phyloP scores from a whole-genome alignment of 306 rosid species.

The Malus sieversii region DNA sequence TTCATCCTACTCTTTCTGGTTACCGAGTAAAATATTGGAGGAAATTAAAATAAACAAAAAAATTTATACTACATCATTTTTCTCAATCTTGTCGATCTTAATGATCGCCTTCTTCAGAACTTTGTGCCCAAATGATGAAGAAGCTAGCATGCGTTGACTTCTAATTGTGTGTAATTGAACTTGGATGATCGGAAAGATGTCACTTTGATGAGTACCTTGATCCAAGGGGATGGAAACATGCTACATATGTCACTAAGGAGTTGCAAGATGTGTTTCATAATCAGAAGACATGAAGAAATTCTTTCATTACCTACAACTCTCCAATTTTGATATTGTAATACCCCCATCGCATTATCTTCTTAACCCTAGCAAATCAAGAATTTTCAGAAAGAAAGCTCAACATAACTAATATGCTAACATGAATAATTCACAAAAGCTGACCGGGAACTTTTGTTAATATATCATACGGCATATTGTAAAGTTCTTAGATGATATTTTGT shows the following conservation, averaged over 20 bases:
- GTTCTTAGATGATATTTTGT: conserved; percentile 89
- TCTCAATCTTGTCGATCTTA: too few species aligned
- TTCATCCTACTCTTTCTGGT: too few species aligned
- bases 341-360: too few species aligned
- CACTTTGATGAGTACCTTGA: conserved; percentile 69
- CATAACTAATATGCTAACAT: too few species aligned
- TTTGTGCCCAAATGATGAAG: conserved; percentile 77
- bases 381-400: conserved; percentile 38
- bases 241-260: conserved; percentile 93
- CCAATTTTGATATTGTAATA: conserved; percentile 73
- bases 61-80: too few species aligned
- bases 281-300: conserved; percentile 79
- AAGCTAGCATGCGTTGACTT: conserved; percentile 55
- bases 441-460: too few species aligned
- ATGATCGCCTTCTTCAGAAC: conserved; percentile 26
- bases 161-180: conserved; percentile 70
- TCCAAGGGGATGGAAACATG: conserved; percentile 76
- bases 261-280: conserved; percentile 94
- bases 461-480: background rate
- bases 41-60: too few species aligned
- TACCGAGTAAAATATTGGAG: too few species aligned
- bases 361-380: too few species aligned
- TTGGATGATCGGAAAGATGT: conserved; percentile 95
- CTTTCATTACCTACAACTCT: conserved; percentile 83
- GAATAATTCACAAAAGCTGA: too few species aligned